phyloP scores from a whole-genome alignment of 2,329 filamentous ascomycete genomes.

The Beauveria caledonica region DNA sequence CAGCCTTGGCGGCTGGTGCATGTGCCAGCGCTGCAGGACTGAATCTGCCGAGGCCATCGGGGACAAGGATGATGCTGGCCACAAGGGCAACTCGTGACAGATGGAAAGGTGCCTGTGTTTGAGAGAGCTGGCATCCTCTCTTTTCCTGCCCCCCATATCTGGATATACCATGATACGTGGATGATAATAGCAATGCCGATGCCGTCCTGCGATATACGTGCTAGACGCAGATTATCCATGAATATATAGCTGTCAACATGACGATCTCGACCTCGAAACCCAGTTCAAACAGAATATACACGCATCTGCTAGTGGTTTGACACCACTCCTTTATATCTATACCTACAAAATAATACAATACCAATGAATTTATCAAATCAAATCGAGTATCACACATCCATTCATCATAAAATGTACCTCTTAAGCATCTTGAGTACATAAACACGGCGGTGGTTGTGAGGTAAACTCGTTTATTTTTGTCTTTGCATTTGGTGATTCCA shows the following conservation, averaged over 20 bases:
- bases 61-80: background rate
- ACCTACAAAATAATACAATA: no score
- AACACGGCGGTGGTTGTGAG: no score
- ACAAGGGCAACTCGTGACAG: background rate
- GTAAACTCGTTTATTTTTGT: background rate
- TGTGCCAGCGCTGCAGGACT: slow-evolving; percentile 72
- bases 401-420: no score
- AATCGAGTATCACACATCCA: no score
- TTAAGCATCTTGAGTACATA: no score
- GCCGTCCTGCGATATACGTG: background rate
- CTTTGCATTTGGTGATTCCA: background rate
- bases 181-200: background rate
- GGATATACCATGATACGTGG: background rate
- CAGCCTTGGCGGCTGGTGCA: slow-evolving; percentile 80
- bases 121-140: background rate
- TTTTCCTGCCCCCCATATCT: background rate
- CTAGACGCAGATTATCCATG: background rate
- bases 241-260: background rate
- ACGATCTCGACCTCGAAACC: background rate
- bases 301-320: background rate
- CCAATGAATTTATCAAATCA: background rate
- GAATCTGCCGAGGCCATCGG: slow-evolving; percentile 43
- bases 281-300: background rate
- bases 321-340: no score
- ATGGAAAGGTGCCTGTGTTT: background rate